Evolutionary conservation across 352 stramenopile genomes (phyloP), one percentile per base, ranked within the genome.

Genomic region (Phytopythium aichiense): DNA sequence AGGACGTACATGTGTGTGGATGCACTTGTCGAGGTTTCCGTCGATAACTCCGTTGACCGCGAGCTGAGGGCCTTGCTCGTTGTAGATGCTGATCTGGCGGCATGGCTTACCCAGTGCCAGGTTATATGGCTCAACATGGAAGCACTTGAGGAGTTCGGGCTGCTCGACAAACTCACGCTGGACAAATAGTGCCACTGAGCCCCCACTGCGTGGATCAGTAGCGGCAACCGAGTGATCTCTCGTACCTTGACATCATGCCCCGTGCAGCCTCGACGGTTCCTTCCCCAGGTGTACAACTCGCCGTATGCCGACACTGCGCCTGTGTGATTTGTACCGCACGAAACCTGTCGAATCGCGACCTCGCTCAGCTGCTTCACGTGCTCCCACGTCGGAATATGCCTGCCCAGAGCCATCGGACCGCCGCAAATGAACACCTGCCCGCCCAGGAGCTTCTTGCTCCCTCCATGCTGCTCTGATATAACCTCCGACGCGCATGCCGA

Each of bases 211-310:
- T 8, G 18, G 16, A 12, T 48, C 42, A 48, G 42, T 12, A 11
- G 23, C 12, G 16, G 2, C 46, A 52, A 25, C 18, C 42, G 6
- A 9, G 15, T 23, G 42, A 25, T 23, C 28, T 45, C 37, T 23
- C 71, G 61, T 56, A 82, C 64, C 30, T 74, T 67, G 15, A 67
- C 31, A 37, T 80, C 63, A 43, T 97, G 90, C 13, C 91, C 95
- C 35, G 91, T 98, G 70, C 94, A 98, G 2, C 90, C 94, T 50
- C 88, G 75, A 33, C 75, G 64, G 72, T 98, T 98, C 22, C 80
- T 74, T 23, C 95, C 95, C 94, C 94, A 98, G 4, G 85, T 96
- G 71, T 95, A 98, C 35, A 98, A 74, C 74, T 98, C 92, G 0
- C 93, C 94, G 22, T 86, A 82, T 0, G 75, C 77, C 1, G 89